Percentiles rank a stretch among this genome's conserved stretches.
These are phyloP conservation scores for Russula brevipes DNA, from an alignment of 768 basidiomycete genomes.

Conservation along the genomic window DNA sequence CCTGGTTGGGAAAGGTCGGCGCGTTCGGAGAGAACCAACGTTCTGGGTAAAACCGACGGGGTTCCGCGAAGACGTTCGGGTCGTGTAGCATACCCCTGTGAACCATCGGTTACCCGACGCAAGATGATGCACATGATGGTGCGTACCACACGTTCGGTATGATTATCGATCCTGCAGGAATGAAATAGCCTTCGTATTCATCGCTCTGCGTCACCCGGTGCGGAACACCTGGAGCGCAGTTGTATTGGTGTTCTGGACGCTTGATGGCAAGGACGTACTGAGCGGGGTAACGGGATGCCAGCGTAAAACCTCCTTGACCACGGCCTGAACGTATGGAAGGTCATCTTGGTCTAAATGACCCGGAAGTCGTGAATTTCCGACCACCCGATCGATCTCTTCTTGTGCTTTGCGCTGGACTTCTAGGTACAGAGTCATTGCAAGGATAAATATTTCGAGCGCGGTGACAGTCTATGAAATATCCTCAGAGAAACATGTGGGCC, in stretches of 20 bases:
- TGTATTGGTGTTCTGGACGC: not conserved
- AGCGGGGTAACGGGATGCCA: not conserved
- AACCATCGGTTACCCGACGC: not conserved
- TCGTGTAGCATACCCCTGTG: constrained; percentile 1
- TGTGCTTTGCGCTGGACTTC: not conserved
- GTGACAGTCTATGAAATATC: not conserved
- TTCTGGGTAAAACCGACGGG: not conserved
- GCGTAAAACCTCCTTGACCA: not conserved
- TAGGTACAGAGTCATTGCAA: not conserved
- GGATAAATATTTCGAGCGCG: not conserved
- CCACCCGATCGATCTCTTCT: not conserved
- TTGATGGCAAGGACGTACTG: not conserved
- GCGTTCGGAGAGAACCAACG: not conserved
- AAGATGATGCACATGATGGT: not conserved
- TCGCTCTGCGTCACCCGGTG: not conserved
- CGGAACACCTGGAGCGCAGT: not conserved
- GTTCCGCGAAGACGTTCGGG: not conserved
- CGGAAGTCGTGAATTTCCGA: not conserved
- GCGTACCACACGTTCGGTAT: not conserved
- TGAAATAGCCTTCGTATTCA: not conserved
- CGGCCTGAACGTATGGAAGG: not conserved
- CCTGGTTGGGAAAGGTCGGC: not conserved
- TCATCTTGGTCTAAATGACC: not conserved
- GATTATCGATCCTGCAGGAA: not conserved
- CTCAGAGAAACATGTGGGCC: not conserved